Conservation (phyloP, 345 rosid species). For the Populus ilicifolia region DNA sequence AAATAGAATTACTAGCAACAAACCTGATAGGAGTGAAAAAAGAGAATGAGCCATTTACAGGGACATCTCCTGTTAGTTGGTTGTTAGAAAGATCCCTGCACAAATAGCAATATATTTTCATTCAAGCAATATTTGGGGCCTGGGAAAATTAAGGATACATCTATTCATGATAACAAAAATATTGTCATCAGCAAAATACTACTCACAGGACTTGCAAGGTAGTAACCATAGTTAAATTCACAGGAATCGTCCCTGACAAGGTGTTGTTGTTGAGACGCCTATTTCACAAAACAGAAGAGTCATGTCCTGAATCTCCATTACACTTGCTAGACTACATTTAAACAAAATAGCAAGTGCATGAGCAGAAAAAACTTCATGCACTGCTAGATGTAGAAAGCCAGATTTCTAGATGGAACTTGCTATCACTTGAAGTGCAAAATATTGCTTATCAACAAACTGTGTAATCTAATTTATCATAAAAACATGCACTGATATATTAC, state of each 20-base stretch:
- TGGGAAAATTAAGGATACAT: background rate
- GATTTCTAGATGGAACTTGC: background rate
- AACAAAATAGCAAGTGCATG: background rate
- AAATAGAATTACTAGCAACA: constrained; percentile 15
- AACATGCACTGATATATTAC: background rate
- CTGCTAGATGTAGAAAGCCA: background rate
- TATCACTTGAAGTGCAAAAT: background rate
- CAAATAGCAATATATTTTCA: constrained; percentile 8
- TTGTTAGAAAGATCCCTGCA: constrained; percentile 87
- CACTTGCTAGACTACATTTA: background rate
- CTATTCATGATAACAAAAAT: background rate
- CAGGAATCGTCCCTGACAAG: constrained; percentile 57
- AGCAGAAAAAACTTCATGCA: background rate
- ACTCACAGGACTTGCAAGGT: constrained; percentile 81
- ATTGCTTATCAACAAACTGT: background rate
- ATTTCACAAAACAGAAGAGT: constrained; percentile 17
- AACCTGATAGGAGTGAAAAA: constrained; percentile 76
- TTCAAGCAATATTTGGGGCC: background rate
- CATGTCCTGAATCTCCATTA: constrained; percentile 13
- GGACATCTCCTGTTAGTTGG: constrained; percentile 54
- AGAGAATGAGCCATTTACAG: constrained; percentile 77
- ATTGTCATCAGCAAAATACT: background rate
- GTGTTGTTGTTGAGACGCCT: constrained; percentile 82
- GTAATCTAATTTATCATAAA: background rate
- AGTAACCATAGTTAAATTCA: constrained; percentile 37